phyloP scores from a whole-genome alignment of 352 stramenopile genomes.

The Saprolegnia parasitica region DNA sequence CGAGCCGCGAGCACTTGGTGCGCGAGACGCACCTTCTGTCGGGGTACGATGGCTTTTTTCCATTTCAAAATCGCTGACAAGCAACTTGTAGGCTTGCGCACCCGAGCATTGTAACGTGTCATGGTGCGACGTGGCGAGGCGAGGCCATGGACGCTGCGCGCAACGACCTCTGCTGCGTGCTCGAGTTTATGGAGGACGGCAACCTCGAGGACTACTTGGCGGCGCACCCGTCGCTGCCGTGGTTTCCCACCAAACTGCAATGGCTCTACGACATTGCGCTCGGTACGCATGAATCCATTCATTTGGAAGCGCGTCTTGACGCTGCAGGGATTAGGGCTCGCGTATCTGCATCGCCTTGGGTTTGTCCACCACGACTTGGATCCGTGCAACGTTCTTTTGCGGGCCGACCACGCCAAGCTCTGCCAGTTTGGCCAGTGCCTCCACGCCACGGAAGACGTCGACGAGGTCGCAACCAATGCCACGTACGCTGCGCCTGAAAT shows the following conservation, averaged over 20 bases:
- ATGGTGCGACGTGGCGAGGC: slow-evolving; percentile 4
- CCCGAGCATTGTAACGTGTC: not conserved
- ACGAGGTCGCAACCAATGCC: not conserved
- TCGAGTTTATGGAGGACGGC: slow-evolving; percentile 4
- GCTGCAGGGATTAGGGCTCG: not conserved
- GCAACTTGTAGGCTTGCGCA: not conserved
- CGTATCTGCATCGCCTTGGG: not conserved
- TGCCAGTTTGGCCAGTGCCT: slow-evolving; percentile 11
- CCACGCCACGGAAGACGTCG: not conserved
- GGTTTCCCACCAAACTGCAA: slow-evolving; percentile 14
- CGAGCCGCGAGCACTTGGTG: slow-evolving; percentile 10
- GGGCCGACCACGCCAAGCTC: not conserved
- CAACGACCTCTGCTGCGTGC: not conserved
- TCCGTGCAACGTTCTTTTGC: not conserved
- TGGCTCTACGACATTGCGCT: slow-evolving; percentile 9
- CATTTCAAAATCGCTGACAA: not conserved
- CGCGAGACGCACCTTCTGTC: slow-evolving; percentile 6
- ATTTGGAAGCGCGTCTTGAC: not conserved
- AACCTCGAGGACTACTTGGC: not conserved
- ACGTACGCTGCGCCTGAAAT: slow-evolving; percentile 8
- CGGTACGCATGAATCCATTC: not conserved
- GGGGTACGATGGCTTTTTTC: not conserved
- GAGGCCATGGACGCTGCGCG: not conserved
- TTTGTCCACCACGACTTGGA: slow-evolving; percentile 11
- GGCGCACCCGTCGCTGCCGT: not conserved